These are phyloP conservation scores for Blastobotrys raffinosifermentans DNA, from an alignment of 1,139 yeast genomes.

Conservation along the genomic window DNA sequence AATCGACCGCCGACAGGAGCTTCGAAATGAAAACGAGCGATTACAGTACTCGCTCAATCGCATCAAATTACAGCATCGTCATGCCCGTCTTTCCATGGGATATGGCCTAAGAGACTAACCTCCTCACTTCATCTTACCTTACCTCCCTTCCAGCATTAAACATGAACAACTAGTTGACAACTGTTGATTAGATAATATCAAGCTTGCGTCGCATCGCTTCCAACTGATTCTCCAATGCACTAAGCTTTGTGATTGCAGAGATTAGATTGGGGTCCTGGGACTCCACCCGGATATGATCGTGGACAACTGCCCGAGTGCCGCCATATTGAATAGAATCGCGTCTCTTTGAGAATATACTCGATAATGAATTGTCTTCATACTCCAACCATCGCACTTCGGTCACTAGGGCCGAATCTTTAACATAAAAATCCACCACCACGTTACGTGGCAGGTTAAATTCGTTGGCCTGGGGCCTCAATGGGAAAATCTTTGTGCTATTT, in stretches of 20 bases:
- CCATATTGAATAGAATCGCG: slow-evolving; percentile 25
- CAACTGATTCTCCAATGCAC: slow-evolving; percentile 23
- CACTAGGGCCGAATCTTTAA: slow-evolving; percentile 24
- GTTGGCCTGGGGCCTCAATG: slow-evolving; percentile 15
- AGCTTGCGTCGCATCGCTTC: slow-evolving; percentile 23
- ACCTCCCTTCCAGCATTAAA: not conserved
- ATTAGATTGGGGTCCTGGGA: slow-evolving; percentile 44
- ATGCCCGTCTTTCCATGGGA: slow-evolving; percentile 1
- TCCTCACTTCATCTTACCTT: too few species aligned
- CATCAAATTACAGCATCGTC: not conserved
- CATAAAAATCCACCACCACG: slow-evolving; percentile 24
- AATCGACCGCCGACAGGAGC: slow-evolving; percentile 32
- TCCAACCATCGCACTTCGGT: slow-evolving; percentile 26
- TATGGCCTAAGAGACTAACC: not conserved
- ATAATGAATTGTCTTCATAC: slow-evolving; percentile 8
- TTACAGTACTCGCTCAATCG: slow-evolving; percentile 33
- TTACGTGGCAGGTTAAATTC: slow-evolving; percentile 17
- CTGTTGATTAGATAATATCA: too few species aligned
- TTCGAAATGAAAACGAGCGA: slow-evolving; percentile 35
- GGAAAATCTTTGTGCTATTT: slow-evolving; percentile 16
- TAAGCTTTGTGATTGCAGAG: slow-evolving; percentile 39
- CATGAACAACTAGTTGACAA: not conserved
- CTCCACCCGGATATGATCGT: slow-evolving; percentile 37
- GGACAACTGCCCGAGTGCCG: slow-evolving; percentile 37
- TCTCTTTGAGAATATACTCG: slow-evolving; percentile 10